Conservation (phyloP, 768 basidiomycete genomes). For the Rhodosporidiobolus odoratus region DNA sequence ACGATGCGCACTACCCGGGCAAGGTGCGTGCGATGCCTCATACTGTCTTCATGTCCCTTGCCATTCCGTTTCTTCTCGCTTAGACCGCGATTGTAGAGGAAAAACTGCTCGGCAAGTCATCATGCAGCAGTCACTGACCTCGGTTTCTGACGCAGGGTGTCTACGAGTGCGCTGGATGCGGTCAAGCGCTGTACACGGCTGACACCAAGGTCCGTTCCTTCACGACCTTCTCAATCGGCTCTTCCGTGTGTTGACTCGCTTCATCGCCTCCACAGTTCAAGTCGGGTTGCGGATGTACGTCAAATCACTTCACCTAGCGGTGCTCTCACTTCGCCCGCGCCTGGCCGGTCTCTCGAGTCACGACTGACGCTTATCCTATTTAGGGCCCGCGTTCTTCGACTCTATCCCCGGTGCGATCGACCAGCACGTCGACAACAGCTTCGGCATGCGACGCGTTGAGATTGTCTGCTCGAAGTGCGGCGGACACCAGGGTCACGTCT, state of each 20-base stretch:
- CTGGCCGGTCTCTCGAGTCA: background rate
- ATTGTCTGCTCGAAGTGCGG: slow-evolving; percentile 40
- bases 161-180: slow-evolving; percentile 40
- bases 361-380: background rate
- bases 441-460: slow-evolving; percentile 40
- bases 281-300: slow-evolving; percentile 40
- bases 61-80: background rate
- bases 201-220: slow-evolving; percentile 33
- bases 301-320: background rate
- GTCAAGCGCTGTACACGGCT: slow-evolving; percentile 40
- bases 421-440: slow-evolving; percentile 34
- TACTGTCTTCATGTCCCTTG: background rate
- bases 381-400: slow-evolving; percentile 43
- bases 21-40: slow-evolving; percentile 19
- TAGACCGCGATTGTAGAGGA: too few species aligned
- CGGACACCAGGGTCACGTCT: slow-evolving; percentile 37
- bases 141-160: slow-evolving; percentile 12
- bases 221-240: background rate
- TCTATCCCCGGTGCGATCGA: slow-evolving; percentile 38
- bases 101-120: background rate
- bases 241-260: background rate
- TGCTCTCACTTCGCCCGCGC: background rate
- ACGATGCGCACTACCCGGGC: slow-evolving; percentile 37
- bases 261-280: slow-evolving; percentile 28
- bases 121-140: background rate